These are phyloP conservation scores for Eucalyptus grandis DNA, from an alignment of 345 rosid species.

Conservation along the genomic window DNA sequence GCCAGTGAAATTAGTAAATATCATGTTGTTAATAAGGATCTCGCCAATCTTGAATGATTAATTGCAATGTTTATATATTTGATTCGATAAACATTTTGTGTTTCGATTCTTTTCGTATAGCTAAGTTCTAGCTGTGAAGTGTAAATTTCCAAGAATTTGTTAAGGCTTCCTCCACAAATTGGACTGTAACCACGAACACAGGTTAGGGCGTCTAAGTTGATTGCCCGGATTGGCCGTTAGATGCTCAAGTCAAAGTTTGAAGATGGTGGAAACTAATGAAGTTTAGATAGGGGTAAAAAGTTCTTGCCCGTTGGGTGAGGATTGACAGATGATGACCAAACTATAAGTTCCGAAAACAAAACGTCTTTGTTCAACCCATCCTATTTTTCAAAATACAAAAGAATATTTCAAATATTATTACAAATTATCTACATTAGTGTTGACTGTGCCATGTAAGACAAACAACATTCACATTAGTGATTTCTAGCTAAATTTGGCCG, in stretches of 20 bases:
- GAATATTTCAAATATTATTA: too few species aligned
- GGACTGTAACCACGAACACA: neutral
- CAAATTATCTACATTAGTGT: too few species aligned
- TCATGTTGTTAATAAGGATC: neutral
- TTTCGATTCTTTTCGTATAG: neutral
- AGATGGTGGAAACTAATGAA: too few species aligned
- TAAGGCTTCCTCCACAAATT: neutral
- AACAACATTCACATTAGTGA: too few species aligned
- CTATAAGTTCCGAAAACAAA: neutral
- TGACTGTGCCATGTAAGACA: too few species aligned
- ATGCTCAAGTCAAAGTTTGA: neutral
- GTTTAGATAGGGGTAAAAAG: neutral
- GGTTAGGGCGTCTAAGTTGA: neutral
- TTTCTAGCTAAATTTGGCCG: too few species aligned
- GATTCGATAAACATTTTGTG: neutral
- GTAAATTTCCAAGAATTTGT: neutral
- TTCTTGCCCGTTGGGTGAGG: neutral
- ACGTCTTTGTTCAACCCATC: too few species aligned
- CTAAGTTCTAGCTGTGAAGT: neutral
- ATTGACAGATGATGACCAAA: neutral
- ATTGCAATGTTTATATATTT: neutral
- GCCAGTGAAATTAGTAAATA: too few species aligned
- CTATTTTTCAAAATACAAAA: too few species aligned
- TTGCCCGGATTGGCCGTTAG: neutral
- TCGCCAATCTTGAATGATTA: neutral